Base-by-base conservation (phyloP, 1,284 basidiomycete genomes). In the Apiotrichum laibachii region DNA sequence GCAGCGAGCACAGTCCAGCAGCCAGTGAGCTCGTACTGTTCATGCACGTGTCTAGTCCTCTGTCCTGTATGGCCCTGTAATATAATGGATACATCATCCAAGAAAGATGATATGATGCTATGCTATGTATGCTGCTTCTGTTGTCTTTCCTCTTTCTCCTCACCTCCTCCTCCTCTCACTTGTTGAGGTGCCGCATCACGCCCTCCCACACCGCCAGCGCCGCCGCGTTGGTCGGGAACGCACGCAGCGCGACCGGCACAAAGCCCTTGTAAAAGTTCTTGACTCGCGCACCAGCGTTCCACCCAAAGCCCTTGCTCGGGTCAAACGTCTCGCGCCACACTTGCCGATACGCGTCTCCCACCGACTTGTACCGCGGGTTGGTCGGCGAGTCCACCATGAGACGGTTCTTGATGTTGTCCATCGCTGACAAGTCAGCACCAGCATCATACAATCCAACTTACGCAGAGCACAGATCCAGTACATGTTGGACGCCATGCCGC, bases 171-270 rank as follows among this genome's bases (percentile, higher is more conserved):
- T 16, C 2, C 16, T 18, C 19, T 21, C 19, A 50, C 49, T 50
- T 50, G 49, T 50, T 50, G 19, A 50, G 21, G 19, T 50, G 34
- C 5, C 75, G 59, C 77, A 79, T 79, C 5, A 76, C 72, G 4
- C 66, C 72, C 59, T 79, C 77, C 75, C 76, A 79, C 5, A 79
- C 77, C 3, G 74, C 71, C 43, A 79, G 61, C 11, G 77, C 77
- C 8, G 77, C 75, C 6, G 77, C 77, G 56, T 79, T 79, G 0
- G 76, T 77, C 1, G 77, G 77, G 63, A 77, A 77, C 2, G 77
- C 77, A 31, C 77, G 59, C 11, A 79, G 59, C 1, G 72, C 72
- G 26, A 77, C 76, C 8, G 77, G 77, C 1, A 77, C 69, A 44
- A 76, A 73, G 11, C 77, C 77, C 75, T 68, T 60, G 65, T 77